Evolutionary conservation across 768 basidiomycete species (phyloP).

Genomic region (Hortiboletus campestris): DNA sequence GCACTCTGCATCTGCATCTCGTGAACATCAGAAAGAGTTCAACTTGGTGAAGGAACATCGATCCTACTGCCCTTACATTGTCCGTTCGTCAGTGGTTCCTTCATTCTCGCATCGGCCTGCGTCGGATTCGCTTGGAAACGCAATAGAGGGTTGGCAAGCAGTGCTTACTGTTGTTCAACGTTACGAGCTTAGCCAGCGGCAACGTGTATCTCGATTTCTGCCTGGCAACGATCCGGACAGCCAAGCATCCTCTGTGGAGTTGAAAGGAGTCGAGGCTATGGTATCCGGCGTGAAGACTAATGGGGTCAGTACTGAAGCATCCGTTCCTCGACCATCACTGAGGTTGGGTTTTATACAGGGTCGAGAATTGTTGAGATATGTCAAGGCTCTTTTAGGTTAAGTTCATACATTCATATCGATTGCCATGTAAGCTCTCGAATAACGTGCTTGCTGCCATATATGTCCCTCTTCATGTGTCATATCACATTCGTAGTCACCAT

Average conservation of each 20-base stretch:
- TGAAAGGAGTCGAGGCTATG: constrained; percentile 66
- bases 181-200: constrained; percentile 60
- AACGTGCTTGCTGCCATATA: not conserved
- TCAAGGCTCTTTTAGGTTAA: constrained; percentile 64
- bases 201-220: constrained; percentile 38
- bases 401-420: not conserved
- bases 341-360: constrained; percentile 42
- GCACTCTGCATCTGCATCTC: constrained; percentile 20
- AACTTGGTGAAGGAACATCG: constrained; percentile 81
- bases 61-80: constrained; percentile 83
- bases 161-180: constrained; percentile 67
- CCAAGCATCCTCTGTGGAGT: constrained; percentile 37
- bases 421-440: not conserved
- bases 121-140: constrained; percentile 24
- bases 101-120: constrained; percentile 40
- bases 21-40: constrained; percentile 46
- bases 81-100: constrained; percentile 64
- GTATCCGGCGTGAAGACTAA: constrained; percentile 70
- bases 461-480: not conserved
- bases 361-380: constrained; percentile 68
- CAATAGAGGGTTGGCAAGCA: constrained; percentile 77
- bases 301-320: constrained; percentile 51
- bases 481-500: not conserved
- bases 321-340: constrained; percentile 9
- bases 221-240: constrained; percentile 12